Conservation (phyloP, 1,139 yeast species). For the Lodderomyces elongisporus region DNA sequence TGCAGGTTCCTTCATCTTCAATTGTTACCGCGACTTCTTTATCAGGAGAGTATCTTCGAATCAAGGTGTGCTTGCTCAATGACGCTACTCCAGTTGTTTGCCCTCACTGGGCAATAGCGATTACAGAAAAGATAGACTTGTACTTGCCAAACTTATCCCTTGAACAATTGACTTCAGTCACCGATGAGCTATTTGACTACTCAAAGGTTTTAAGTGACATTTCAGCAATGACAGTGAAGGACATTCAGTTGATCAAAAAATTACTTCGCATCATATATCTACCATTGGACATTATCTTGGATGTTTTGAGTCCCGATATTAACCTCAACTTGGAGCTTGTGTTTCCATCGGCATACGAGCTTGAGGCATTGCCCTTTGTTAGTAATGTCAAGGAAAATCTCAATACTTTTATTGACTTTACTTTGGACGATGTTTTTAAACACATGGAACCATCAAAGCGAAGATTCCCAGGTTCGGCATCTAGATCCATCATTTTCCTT, state of each 20-base stretch:
- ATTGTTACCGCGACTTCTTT: slow-evolving; percentile 89
- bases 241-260: slow-evolving; percentile 34
- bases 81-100: slow-evolving; percentile 88
- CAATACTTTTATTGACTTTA: slow-evolving; percentile 70
- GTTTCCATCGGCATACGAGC: slow-evolving; percentile 73
- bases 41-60: slow-evolving; percentile 70
- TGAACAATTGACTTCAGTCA: slow-evolving; percentile 39
- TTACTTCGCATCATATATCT: slow-evolving; percentile 44
- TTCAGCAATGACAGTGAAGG: slow-evolving; percentile 32
- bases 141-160: slow-evolving; percentile 42
- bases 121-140: slow-evolving; percentile 53
- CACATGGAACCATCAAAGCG: slow-evolving; percentile 52
- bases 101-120: slow-evolving; percentile 61
- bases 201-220: slow-evolving; percentile 39
- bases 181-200: slow-evolving; percentile 41
- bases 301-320: slow-evolving; percentile 49
- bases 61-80: slow-evolving; percentile 65
- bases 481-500: slow-evolving; percentile 71
- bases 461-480: slow-evolving; percentile 14
- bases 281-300: slow-evolving; percentile 60
- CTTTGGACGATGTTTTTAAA: slow-evolving; percentile 67
- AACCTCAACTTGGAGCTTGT: slow-evolving; percentile 75
- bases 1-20: slow-evolving; percentile 41
- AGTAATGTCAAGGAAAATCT: slow-evolving; percentile 45
- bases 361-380: slow-evolving; percentile 50